Conservation (phyloP, 208 protist genomes). For the Trypanosoma cruzi region DNA sequence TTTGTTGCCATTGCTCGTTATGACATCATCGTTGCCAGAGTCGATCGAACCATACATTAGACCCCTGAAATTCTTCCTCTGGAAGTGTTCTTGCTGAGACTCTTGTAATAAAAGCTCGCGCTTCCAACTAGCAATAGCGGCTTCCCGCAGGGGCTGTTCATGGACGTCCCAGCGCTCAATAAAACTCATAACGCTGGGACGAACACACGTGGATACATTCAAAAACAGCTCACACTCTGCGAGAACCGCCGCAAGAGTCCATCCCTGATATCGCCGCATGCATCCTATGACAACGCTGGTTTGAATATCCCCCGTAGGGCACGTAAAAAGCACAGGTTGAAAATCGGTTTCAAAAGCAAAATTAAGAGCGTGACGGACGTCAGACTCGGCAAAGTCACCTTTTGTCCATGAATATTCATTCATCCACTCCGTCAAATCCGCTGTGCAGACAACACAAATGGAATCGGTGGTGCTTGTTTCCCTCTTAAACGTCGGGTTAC, state of each 20-base stretch:
- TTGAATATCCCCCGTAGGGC: slow-evolving; percentile 84
- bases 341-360: slow-evolving; percentile 77
- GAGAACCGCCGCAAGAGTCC: slow-evolving; percentile 75
- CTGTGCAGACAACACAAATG: slow-evolving; percentile 62
- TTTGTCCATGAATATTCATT: slow-evolving; percentile 46
- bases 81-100: slow-evolving; percentile 13
- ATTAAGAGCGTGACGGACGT: slow-evolving; percentile 75
- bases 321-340: slow-evolving; percentile 91
- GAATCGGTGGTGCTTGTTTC: background rate
- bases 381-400: slow-evolving; percentile 73
- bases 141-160: slow-evolving; percentile 52
- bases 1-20: background rate
- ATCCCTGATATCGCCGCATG: slow-evolving; percentile 85
- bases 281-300: slow-evolving; percentile 89
- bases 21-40: slow-evolving; percentile 14
- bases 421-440: slow-evolving; percentile 67
- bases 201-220: slow-evolving; percentile 40
- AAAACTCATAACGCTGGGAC: slow-evolving; percentile 61
- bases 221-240: slow-evolving; percentile 86
- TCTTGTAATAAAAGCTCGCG: slow-evolving; percentile 28
- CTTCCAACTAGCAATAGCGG: slow-evolving; percentile 41
- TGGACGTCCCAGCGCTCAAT: slow-evolving; percentile 68
- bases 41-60: background rate
- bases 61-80: background rate
- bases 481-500: background rate